Base-by-base conservation (phyloP, 2,329 filamentous ascomycete genomes). In the Hirsutella rhossiliensis region DNA sequence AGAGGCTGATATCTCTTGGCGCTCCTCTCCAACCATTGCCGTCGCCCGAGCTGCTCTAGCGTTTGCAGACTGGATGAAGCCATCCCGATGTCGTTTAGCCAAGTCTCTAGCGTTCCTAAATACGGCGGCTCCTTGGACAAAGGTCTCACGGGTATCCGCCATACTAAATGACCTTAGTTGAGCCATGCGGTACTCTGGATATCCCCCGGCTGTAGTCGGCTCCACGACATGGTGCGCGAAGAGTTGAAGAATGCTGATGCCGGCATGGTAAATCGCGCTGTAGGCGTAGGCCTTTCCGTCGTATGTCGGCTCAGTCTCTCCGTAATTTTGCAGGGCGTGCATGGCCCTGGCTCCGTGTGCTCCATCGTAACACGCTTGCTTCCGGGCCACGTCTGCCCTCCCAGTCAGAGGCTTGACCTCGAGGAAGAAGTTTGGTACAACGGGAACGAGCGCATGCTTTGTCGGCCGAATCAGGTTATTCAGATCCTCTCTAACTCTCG, bases 351-450 rank as follows among this genome's bases (percentile, higher is more conserved):
- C 54, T 34, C 63, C 63, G 18, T 54, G 40, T 3, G 64, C 63
- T 37, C 64, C 61, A 45, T 68, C 55, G 40, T 65, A 60, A 41
- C 54, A 54, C 43, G 58, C 63, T 46, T 67, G 63, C 27, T 57
- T 54, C 37, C 11, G 51, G 13, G 56, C 61, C 7, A 62, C 61
- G 6, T 45, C 55, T 5, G 42, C 11, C 37, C 48, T 53, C 4
- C 60, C 60, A 44, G 60, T 44, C 8, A 58, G 62, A 1, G 59
- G 61, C 47, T 69, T 69, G 0, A 52, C 59, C 40, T 62, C 62
- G 1, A 69, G 18, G 45, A 69, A 69, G 45, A 68, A 64, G 51
- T 69, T 68, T 4, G 63, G 64, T 29, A 50, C 55, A 6, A 62
- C 46, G 1, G 62, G 63, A 20, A 41, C 23, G 28, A n/a, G 15